Evolutionary conservation across 2,329 filamentous ascomycete species (phyloP).

Genomic region (Coniochaeta sp.): DNA sequence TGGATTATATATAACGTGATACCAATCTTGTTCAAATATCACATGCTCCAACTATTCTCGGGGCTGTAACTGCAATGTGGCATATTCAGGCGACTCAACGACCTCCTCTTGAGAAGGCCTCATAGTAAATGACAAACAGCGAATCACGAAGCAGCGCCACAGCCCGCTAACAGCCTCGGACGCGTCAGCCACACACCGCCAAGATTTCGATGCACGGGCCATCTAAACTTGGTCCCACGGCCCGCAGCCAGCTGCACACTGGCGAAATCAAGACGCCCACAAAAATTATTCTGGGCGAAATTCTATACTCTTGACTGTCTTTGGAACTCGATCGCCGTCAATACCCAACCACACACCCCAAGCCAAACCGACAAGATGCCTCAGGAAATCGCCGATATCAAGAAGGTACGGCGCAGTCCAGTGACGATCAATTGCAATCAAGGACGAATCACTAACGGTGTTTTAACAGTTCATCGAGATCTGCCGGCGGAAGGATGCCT

Average conservation of each 20-base stretch:
- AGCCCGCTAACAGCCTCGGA: neutral
- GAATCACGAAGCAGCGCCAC: neutral
- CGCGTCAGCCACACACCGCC: slow-evolving; percentile 8
- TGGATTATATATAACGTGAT: neutral
- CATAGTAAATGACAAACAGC: neutral
- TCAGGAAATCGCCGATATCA: slow-evolving; percentile 97
- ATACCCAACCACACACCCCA: slow-evolving; percentile 14
- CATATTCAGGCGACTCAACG: neutral
- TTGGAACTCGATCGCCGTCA: slow-evolving; percentile 10
- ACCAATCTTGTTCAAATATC: neutral
- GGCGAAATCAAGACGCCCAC: slow-evolving; percentile 10
- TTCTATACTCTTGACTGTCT: slow-evolving; percentile 7
- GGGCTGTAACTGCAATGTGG: neutral
- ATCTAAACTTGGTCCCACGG: neutral
- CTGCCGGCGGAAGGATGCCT: slow-evolving; percentile 98
- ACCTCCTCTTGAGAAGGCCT: neutral
- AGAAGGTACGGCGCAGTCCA: slow-evolving; percentile 49
- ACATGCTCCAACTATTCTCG: neutral
- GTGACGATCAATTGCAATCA: neutral
- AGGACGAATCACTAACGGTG: slow-evolving; percentile 10
- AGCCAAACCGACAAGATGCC: slow-evolving; percentile 74
- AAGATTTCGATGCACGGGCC: neutral
- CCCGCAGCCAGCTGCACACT: slow-evolving; percentile 1
- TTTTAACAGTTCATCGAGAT: slow-evolving; percentile 93
- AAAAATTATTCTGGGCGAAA: slow-evolving; percentile 17